Base-by-base conservation (phyloP, 257 asterid species). In the Forsythia suspensa region DNA sequence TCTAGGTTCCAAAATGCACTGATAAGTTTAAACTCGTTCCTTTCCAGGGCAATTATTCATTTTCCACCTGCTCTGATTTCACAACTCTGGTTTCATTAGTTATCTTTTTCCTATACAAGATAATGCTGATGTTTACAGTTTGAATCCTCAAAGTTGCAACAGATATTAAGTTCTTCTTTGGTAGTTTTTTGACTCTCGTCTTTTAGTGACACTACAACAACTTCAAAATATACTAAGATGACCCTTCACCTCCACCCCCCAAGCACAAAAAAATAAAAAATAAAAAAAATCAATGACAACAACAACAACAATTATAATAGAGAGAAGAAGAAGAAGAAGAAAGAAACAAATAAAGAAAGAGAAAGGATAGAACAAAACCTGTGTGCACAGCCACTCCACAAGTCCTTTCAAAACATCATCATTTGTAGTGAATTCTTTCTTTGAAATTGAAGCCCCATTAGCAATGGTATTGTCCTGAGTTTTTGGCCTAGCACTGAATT, bases 381-480 rank as follows among this genome's bases (percentile, higher is more conserved):
- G 98, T 55, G 88, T 75, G 66, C 98, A 91, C 83, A 95, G 84
- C 98, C 98, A 95, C 78, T 91, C 96, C 72, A 95, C 97, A 70
- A 92, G 89, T 72, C 92, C 93, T 73, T 87, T 90, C 84, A 95
- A 75, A 81, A 95, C 95, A 87, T 95, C 97, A 80, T 89, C 87
- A 48, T 80, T 84, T 13, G 88, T 82, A 79, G 90, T 87, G 80
- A 83, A 55, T 81, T 82, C 87, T 85, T 84, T 84, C 86, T 91
- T 91, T n/a, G 92, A 90, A 63, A 76, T 78, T 48, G 95, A 86
- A 11, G 84, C 82, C 77, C 90, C 96, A 80, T 89, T 87, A 66
- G 88, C 87, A 73, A 48, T 59, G 76, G 76, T 74, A 81, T 79
- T 71, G 73, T 77, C 91, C 71, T 80, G 87, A 71, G 77, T 80